Percentiles rank a stretch among this genome's conserved stretches.
phyloP scores from a whole-genome alignment of 2,329 filamentous ascomycete species.

The Macrophomina phaseolina region DNA sequence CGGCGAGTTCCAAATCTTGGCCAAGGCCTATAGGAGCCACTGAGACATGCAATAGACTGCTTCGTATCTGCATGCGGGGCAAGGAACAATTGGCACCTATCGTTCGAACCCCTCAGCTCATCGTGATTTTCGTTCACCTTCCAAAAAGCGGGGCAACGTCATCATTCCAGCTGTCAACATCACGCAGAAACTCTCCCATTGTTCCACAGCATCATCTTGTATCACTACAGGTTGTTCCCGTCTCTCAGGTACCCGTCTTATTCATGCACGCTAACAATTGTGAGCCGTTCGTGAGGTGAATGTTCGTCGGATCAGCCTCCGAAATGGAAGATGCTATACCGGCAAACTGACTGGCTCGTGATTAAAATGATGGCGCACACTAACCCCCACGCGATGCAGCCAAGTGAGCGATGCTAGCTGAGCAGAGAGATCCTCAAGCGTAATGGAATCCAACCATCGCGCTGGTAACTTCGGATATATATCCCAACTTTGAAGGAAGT shows the following conservation, averaged over 20 bases:
- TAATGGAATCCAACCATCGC: not conserved
- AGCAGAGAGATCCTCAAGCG: not conserved
- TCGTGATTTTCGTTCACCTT: not conserved
- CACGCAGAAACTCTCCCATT: not conserved
- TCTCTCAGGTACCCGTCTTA: not conserved
- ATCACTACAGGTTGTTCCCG: slow-evolving; percentile 2
- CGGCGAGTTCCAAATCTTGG: not conserved
- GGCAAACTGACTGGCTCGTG: not conserved
- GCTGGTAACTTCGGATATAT: not conserved
- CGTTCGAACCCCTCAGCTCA: not conserved
- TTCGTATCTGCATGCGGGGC: slow-evolving; percentile 10
- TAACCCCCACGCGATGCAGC: slow-evolving; percentile 7
- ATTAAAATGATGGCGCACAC: not conserved
- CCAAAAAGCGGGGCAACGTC: not conserved
- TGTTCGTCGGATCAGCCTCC: slow-evolving; percentile 1
- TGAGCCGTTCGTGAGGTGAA: not conserved
- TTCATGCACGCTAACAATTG: not conserved
- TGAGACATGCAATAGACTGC: not conserved
- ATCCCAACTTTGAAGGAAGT: not conserved
- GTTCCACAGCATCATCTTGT: slow-evolving; percentile 18
- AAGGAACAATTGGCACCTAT: not conserved
- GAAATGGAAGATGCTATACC: not conserved
- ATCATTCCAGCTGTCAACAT: not conserved
- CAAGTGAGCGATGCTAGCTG: slow-evolving; percentile 1
- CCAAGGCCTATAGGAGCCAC: not conserved